Conservation (phyloP, 768 basidiomycete genomes). For the Crucibulum laeve region DNA sequence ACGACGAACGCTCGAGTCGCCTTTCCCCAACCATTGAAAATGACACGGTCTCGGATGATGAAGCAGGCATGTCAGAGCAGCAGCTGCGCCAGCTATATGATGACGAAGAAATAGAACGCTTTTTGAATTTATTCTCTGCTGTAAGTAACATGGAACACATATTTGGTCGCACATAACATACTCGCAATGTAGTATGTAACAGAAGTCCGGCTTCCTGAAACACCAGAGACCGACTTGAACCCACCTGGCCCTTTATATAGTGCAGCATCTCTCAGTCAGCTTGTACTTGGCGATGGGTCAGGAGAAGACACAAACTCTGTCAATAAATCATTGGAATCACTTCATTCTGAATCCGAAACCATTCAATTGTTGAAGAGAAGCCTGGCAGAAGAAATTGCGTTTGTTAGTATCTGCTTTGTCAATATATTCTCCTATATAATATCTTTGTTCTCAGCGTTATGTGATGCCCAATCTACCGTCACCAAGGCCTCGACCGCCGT, state of each 20-base stretch:
- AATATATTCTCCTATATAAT: constrained; percentile 1
- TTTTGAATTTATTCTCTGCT: constrained; percentile 55
- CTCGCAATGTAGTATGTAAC: constrained; percentile 45
- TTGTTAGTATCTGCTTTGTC: too few relatives aligned
- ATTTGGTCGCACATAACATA: too few relatives aligned
- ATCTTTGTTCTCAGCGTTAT: constrained; percentile 21
- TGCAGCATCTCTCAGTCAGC: too few relatives aligned
- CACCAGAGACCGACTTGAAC: constrained; percentile 12
- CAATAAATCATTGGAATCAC: background rate
- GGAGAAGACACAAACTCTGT: too few relatives aligned
- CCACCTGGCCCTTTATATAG: too few relatives aligned
- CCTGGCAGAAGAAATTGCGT: constrained; percentile 22
- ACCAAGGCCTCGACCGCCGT: constrained; percentile 33
- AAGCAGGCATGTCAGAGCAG: constrained; percentile 39
- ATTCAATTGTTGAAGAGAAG: too few relatives aligned
- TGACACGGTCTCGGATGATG: background rate
- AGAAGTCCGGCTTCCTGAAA: constrained; percentile 40
- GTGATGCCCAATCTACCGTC: constrained; percentile 46
- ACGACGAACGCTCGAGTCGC: constrained; percentile 5
- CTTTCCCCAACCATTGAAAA: constrained; percentile 2
- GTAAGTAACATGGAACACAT: constrained; percentile 28
- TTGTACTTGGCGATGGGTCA: too few relatives aligned
- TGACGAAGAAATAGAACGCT: constrained; percentile 59
- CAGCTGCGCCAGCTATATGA: constrained; percentile 58
- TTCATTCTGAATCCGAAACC: background rate